These are phyloP conservation scores for Syzygium aromaticum DNA, from an alignment of 345 rosid genomes.

Conservation along the genomic window DNA sequence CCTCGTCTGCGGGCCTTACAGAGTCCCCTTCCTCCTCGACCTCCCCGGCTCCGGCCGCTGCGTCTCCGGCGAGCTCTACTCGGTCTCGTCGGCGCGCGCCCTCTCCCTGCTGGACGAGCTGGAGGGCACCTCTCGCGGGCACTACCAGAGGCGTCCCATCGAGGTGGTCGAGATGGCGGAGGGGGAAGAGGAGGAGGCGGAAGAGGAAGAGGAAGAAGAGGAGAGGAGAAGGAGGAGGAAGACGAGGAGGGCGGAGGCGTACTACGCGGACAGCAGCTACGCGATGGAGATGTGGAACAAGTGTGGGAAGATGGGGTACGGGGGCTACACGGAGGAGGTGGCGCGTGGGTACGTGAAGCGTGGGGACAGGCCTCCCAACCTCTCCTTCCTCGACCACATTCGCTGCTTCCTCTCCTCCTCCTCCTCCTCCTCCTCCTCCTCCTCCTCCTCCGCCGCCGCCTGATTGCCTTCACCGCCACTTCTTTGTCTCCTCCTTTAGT, in stretches of 20 bases:
- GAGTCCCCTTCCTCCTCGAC: conserved; percentile 82
- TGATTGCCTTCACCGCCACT: conserved; percentile 11
- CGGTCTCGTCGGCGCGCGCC: conserved; percentile 39
- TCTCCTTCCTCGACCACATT: conserved; percentile 65
- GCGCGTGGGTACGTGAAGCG: conserved; percentile 66
- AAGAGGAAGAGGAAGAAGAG: conserved; percentile 15
- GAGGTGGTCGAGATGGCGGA: conserved; percentile 1
- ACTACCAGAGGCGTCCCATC: conserved; percentile 43
- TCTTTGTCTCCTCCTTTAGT: not conserved
- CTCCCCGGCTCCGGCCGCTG: conserved; percentile 48
- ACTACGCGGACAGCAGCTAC: conserved; percentile 54
- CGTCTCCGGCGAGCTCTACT: conserved; percentile 71
- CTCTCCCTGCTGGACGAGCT: conserved; percentile 61
- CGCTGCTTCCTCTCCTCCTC: conserved; percentile 45
- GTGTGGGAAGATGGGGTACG: conserved; percentile 33
- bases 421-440: conserved; percentile 32
- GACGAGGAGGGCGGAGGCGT: conserved; percentile 34
- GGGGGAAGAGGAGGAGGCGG: not conserved
- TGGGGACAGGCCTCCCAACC: conserved; percentile 55
- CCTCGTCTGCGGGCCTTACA: conserved; percentile 79
- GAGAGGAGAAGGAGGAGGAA: not conserved
- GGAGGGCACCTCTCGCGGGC: conserved; percentile 59
- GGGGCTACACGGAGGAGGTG: conserved; percentile 47
- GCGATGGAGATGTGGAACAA: conserved; percentile 56
- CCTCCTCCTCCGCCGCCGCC: conserved; percentile 13